Conservation (phyloP, 2,329 filamentous ascomycete genomes). For the Ramularia endophylla region DNA sequence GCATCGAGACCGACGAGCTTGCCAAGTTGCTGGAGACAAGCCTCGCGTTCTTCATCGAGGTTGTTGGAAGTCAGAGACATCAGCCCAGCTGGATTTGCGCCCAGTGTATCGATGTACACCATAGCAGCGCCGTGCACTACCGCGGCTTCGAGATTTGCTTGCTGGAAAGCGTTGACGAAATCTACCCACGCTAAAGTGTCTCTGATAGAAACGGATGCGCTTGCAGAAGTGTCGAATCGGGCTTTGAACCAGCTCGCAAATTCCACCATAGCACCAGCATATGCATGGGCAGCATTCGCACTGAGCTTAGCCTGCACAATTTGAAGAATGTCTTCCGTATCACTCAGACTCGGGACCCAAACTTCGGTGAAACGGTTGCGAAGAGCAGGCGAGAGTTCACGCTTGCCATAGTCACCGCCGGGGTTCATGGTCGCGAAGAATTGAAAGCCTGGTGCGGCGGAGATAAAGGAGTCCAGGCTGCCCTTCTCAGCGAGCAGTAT, state of each 20-base stretch:
- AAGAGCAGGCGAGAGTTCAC: slow-evolving; percentile 89
- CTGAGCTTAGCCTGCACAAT: slow-evolving; percentile 74
- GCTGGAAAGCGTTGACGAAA: slow-evolving; percentile 63
- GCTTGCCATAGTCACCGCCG: slow-evolving; percentile 96
- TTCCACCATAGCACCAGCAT: slow-evolving; percentile 66
- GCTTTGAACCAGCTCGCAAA: slow-evolving; percentile 93
- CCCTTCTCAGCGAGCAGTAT: slow-evolving; percentile 93
- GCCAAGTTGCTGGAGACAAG: slow-evolving; percentile 68
- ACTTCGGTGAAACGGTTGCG: slow-evolving; percentile 98
- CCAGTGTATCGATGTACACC: slow-evolving; percentile 92
- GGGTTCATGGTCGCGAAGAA: slow-evolving; percentile 99
- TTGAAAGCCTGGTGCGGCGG: slow-evolving; percentile 74
- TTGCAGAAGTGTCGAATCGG: slow-evolving; percentile 67
- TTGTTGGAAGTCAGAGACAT: slow-evolving; percentile 65
- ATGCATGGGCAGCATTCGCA: slow-evolving; percentile 45
- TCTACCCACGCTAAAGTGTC: slow-evolving; percentile 91
- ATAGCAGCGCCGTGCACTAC: slow-evolving; percentile 84
- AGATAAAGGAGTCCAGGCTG: slow-evolving; percentile 71
- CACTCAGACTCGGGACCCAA: slow-evolving; percentile 87
- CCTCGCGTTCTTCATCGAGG: slow-evolving; percentile 63
- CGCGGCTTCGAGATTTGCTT: slow-evolving; percentile 20
- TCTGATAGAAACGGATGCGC: slow-evolving; percentile 78
- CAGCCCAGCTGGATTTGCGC: slow-evolving; percentile 87
- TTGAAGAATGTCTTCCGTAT: slow-evolving; percentile 76
- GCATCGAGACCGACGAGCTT: slow-evolving; percentile 61